Percentiles rank a stretch among this genome's conserved stretches.
phyloP scores from a whole-genome alignment of 2,329 filamentous ascomycete species.

The Pseudogymnoascus sp. region DNA sequence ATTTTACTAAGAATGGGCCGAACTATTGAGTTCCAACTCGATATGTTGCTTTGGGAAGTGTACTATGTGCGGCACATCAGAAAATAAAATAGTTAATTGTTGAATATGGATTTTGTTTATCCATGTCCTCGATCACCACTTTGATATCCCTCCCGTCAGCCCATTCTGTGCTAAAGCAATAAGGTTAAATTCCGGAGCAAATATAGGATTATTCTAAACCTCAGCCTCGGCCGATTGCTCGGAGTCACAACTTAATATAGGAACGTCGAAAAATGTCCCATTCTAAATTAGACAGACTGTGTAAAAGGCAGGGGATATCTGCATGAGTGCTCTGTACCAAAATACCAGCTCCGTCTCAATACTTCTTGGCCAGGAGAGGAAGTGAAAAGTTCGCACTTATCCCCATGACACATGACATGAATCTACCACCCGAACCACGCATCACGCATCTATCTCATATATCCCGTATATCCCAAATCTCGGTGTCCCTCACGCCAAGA shows the following conservation, averaged over 20 bases:
- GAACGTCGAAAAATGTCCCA: not conserved
- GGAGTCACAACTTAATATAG: not conserved
- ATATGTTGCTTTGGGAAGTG: not conserved
- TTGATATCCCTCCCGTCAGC: not conserved
- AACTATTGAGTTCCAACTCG: not conserved
- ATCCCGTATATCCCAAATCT: not conserved
- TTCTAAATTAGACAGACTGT: not conserved
- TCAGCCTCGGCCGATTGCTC: not conserved
- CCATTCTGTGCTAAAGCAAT: not conserved
- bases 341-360: not conserved
- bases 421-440: not conserved
- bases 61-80: not conserved
- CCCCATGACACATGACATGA: not conserved
- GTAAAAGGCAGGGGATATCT: not conserved
- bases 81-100: not conserved
- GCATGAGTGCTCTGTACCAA: not conserved
- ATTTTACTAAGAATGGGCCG: conserved; percentile 26
- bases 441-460: not conserved
- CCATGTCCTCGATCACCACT: not conserved
- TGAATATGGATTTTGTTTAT: not conserved
- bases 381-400: not conserved
- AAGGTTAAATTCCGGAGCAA: not conserved
- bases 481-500: not conserved
- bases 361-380: not conserved
- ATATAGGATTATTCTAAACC: not conserved